These are phyloP conservation scores for Umbelopsis isabellina DNA, from an alignment of 192 early-diverging fungal genomes.

Conservation along the genomic window DNA sequence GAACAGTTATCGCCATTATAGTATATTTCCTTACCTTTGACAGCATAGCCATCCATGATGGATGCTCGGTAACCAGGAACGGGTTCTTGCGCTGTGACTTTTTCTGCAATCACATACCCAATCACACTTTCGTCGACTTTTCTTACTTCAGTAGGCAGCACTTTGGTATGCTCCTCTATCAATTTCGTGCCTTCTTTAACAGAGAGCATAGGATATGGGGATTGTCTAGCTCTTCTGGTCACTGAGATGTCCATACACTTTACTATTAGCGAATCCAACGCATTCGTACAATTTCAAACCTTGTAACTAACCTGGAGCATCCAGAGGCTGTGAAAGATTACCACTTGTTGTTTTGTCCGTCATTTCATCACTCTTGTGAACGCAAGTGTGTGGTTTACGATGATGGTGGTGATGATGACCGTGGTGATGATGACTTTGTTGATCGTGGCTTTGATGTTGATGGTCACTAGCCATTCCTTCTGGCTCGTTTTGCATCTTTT, in stretches of 20 bases:
- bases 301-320: slow-evolving; percentile 14
- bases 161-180: slow-evolving; percentile 48
- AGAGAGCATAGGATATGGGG: slow-evolving; percentile 81
- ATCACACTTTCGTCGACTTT: slow-evolving; percentile 53
- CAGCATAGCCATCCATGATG: slow-evolving; percentile 94
- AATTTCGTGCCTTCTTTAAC: slow-evolving; percentile 67
- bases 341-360: neutral
- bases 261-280: no score
- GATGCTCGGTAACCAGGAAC: slow-evolving; percentile 89
- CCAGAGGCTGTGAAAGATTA: slow-evolving; percentile 16
- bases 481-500: slow-evolving; percentile 44
- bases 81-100: slow-evolving; percentile 69
- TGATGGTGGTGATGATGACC: slow-evolving; percentile 44
- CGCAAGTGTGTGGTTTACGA: slow-evolving; percentile 6
- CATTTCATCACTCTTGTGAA: slow-evolving; percentile 2
- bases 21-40: slow-evolving; percentile 58
- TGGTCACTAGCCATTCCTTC: neutral
- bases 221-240: slow-evolving; percentile 66
- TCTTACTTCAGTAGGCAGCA: slow-evolving; percentile 36
- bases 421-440: slow-evolving; percentile 47
- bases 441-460: slow-evolving; percentile 33
- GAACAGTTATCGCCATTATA: neutral
- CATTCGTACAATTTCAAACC: no score
- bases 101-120: slow-evolving; percentile 74
- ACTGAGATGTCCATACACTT: slow-evolving; percentile 43